Evolutionary conservation across 2,329 filamentous ascomycete species (phyloP), one percentile per base, ranked within the genome.

Genomic region (Pestalotiopsis sp.): DNA sequence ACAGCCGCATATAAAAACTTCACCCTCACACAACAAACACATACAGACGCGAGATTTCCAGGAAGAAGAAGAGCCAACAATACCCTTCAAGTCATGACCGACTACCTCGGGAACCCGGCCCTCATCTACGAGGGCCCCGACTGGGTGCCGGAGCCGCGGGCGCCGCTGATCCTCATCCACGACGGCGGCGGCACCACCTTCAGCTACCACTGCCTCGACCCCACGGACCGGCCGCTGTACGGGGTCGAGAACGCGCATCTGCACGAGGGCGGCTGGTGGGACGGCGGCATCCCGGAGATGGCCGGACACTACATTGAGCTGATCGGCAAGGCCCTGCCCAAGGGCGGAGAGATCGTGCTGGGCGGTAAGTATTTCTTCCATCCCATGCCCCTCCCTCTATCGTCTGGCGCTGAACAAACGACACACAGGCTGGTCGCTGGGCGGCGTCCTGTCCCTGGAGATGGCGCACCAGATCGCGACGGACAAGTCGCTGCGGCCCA

Each of bases 161-260:
- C 79, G n/a, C 86, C 87, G 1, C 78, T 88, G 60, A 78, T 90
- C 67, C 81, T 90, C 57, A 78, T 89, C 52, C 88, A 90, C 76
- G 88, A 90, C 69, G 88, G 88, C 70, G 86, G 88, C 70, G 88
- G 88, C 73, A 89, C 87, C 1, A 84, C 83, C 2, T 88, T 87
- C 73, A 82, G 81, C 71, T 89, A 89, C 74, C 82, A 87, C 75
- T 85, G 83, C 69, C 79, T 90, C 3, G 80, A 83, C 20, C 73
- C 79, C 1, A 78, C 89, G 24, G 76, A 77, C 40, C 85, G 88
- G 4, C 76, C 79, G 20, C 76, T 88, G 48, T 88, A 85, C 70
- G 87, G 82, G 64, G 86, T 90, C 66, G 77, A 81, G 68, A 89
- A 89, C 73, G 85, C 86, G 4, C 78, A 80, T 68, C 88, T 87